These are phyloP conservation scores for Russula virescens DNA, from an alignment of 768 basidiomycete genomes.

Conservation along the genomic window DNA sequence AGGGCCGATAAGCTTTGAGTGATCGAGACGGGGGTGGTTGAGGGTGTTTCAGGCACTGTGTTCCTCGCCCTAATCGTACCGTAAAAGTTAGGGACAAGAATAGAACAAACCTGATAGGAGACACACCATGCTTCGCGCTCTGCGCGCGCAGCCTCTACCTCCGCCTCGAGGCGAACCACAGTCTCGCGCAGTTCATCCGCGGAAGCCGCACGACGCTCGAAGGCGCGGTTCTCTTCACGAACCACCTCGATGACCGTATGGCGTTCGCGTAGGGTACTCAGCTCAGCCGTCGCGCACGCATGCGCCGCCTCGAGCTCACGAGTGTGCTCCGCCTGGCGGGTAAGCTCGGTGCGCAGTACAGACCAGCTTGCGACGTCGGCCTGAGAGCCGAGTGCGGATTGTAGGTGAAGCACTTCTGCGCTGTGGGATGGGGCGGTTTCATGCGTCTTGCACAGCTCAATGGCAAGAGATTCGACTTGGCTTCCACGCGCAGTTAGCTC, in stretches of 20 bases:
- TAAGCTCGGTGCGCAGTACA: slow-evolving; percentile 62
- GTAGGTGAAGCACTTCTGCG: slow-evolving; percentile 39
- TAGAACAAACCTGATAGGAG: not conserved
- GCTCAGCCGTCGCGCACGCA: slow-evolving; percentile 47
- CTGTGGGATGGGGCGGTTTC: slow-evolving; percentile 39
- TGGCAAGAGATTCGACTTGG: slow-evolving; percentile 42
- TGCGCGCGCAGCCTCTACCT: slow-evolving; percentile 52
- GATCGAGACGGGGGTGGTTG: slow-evolving; percentile 47
- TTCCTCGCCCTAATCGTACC: slow-evolving; percentile 5
- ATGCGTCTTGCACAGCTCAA: slow-evolving; percentile 42
- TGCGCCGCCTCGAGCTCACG: slow-evolving; percentile 57
- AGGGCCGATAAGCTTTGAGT: slow-evolving; percentile 54
- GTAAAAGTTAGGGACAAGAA: too few relatives aligned
- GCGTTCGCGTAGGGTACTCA: slow-evolving; percentile 47
- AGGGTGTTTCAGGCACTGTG: slow-evolving; percentile 33
- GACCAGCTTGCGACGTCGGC: slow-evolving; percentile 44
- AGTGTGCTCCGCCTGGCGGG: slow-evolving; percentile 57
- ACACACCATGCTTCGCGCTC: slow-evolving; percentile 58
- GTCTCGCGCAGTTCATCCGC: slow-evolving; percentile 52
- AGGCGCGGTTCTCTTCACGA: slow-evolving; percentile 62
- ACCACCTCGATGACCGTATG: slow-evolving; percentile 63
- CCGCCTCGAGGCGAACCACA: slow-evolving; percentile 54
- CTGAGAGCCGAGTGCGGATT: slow-evolving; percentile 44
- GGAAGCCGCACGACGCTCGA: slow-evolving; percentile 48
- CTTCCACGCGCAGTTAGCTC: slow-evolving; percentile 45